Evolutionary conservation across 148 eudicot species (phyloP), one percentile per base, ranked within the genome.

Genomic region (Arctostaphylos glauca): DNA sequence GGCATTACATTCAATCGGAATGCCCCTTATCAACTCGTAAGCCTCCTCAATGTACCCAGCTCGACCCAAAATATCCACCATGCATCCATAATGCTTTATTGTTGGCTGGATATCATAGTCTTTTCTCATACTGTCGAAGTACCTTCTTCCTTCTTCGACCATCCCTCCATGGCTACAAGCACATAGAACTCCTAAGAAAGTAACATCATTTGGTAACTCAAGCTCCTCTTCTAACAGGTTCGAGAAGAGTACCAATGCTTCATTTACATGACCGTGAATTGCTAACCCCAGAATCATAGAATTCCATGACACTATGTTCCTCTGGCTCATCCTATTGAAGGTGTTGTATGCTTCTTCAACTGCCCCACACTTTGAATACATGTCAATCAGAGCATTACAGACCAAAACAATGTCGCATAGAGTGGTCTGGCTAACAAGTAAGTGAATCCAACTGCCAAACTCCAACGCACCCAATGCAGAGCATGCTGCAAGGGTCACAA

Each of bases 271-370:
- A n/a, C 91, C 90, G 64, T 90, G 86, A 80, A 82, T 82, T 15
- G 89, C 88, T 53, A 87, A 85, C 47, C 85, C 89, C 1, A 85
- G 52, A 78, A 91, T 89, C 86, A 89, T 72, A 19, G 89, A 80
- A 86, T 89, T 92, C 92, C 95, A 92, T 5, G 92, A 85, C 75
- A 88, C 89, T 43, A 87, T 82, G 81, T 88, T 91, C 84, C 88
- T 87, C 78, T 88, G 82, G 72, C 60, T 80, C 89, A 89, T 89
- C 19, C 62, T 75, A 53, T 67, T 62, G 49, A 90, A 92, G 1
- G 83, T 66, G 68, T 77, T 78, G 41, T 59, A 64, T 8, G 90
- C 92, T 80, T 86, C 87, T 52, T 88, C 80, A 56, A 91, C 60
- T 5, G 52, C 81, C 38, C 93, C 94, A 79, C 93, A 90, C 79